phyloP scores from a whole-genome alignment of 495 filamentous ascomycete species.

The Talaromyces thailandensis region DNA sequence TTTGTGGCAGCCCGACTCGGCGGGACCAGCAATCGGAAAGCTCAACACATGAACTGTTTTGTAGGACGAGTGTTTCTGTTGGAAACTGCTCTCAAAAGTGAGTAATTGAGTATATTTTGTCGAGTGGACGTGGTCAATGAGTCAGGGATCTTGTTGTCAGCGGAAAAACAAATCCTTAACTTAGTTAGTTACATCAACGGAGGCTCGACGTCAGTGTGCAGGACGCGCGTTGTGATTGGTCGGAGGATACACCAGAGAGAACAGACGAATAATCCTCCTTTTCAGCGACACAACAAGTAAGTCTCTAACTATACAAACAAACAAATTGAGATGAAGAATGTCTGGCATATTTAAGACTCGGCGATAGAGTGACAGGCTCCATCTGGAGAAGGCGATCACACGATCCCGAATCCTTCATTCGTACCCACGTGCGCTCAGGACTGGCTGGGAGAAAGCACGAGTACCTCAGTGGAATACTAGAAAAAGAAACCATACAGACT shows the following conservation, averaged over 20 bases:
- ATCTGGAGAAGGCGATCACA: neutral
- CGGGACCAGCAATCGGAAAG: neutral
- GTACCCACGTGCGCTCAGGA: neutral
- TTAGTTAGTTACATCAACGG: neutral
- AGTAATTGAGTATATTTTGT: neutral
- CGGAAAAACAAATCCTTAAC: neutral
- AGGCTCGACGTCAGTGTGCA: neutral
- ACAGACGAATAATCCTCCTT: neutral
- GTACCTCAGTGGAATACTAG: neutral
- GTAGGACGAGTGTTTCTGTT: neutral
- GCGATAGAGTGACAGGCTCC: slow-evolving; percentile 1
- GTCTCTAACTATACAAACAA: no score
- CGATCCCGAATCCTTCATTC: neutral
- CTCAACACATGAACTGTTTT: neutral
- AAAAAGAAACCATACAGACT: neutral
- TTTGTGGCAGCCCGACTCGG: slow-evolving; percentile 1
- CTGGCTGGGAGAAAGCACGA: neutral
- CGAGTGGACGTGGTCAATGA: neutral
- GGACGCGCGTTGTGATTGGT: neutral
- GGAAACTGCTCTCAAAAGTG: neutral
- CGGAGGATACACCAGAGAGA: neutral
- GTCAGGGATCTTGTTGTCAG: neutral
- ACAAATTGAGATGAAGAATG: no score
- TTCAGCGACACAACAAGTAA: neutral
- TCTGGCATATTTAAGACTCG: neutral